Conservation (phyloP, 2,329 filamentous ascomycete species). For the Aureobasidium mangrovei region DNA sequence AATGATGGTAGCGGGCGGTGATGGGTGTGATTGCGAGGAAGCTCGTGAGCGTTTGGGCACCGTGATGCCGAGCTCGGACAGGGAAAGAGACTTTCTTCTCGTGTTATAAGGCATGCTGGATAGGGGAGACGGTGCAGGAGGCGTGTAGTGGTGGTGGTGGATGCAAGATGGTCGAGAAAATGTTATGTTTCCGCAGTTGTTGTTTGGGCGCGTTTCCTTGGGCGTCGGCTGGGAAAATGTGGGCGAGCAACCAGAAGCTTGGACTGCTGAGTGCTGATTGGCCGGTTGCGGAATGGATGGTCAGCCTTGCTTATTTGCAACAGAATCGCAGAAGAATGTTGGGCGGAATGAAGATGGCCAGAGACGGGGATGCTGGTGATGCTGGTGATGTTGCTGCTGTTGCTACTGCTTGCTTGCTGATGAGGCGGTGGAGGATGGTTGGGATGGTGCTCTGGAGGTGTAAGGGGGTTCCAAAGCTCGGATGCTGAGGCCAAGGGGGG, state of each 20-base stretch:
- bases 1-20: slow-evolving; percentile 53
- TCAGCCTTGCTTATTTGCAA: slow-evolving; percentile 12
- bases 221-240: slow-evolving; percentile 10
- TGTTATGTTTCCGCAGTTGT: background rate
- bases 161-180: background rate
- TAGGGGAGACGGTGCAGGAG: background rate
- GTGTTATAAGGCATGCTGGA: slow-evolving; percentile 85
- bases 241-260: slow-evolving; percentile 11
- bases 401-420: background rate
- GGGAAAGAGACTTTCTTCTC: slow-evolving; percentile 86
- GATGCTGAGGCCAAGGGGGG: slow-evolving; percentile 4
- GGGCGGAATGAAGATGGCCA: background rate
- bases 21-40: slow-evolving; percentile 37
- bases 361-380: background rate
- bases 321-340: background rate
- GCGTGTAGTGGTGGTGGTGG: background rate
- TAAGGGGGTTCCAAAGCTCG: slow-evolving; percentile 11
- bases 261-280: slow-evolving; percentile 2
- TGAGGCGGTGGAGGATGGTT: slow-evolving; percentile 10
- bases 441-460: slow-evolving; percentile 6
- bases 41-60: slow-evolving; percentile 49
- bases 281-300: slow-evolving; percentile 10
- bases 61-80: slow-evolving; percentile 87
- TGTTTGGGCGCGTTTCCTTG: slow-evolving; percentile 8
- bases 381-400: background rate